Evolutionary conservation across 2,329 filamentous ascomycete genomes (phyloP), one percentile per base, ranked within the genome.

Genomic region (Septoria petroselini): DNA sequence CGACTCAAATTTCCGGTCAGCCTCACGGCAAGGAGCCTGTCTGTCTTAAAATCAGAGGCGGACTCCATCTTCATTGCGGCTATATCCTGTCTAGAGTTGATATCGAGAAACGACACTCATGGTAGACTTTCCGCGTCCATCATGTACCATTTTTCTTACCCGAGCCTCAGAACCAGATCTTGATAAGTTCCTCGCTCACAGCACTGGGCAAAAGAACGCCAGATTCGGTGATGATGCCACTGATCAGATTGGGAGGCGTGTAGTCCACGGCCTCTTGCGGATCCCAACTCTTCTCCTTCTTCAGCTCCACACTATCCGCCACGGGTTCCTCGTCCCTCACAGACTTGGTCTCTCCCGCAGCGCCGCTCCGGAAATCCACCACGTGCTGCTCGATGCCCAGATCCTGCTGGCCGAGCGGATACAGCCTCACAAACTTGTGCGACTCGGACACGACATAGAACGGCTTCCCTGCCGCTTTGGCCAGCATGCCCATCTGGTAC

Each of bases 401-500:
- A 65, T 93, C 87, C 52, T 84, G 82, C 70, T 95, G 89, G 55
- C 85, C 83, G 17, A 93, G 73, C 1, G 91, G 88, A 62, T 91
- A 93, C 48, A 93, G 78, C 62, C 90, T 80, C 38, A 94, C 89
- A 66, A 98, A 96, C 73, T 98, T 98, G 76, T 98, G 93, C 62
- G 88, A 94, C 74, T 98, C 93, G 1, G 86, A 86, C 4, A 93
- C 90, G 14, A 95, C 90, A 64, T 94, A 95, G 61, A 97, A 88
- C 0, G 86, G 86, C 55, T 88, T 84, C 31, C 84, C 81, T 54
- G 80, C 78, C 11, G 79, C 79, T 62, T 84, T 84, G 4, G 91
- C 90, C 44, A 96, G 74, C 59, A 89, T 75, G 1, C 88, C 91
- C 60, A 97, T 85, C 73, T 95, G 90, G 61, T 88, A 91, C 3